A percentile compares a stretch with the other conserved stretches of the same genome.
phyloP scores from a whole-genome alignment of 345 rosid genomes.

The Lenwebbia sp. region DNA sequence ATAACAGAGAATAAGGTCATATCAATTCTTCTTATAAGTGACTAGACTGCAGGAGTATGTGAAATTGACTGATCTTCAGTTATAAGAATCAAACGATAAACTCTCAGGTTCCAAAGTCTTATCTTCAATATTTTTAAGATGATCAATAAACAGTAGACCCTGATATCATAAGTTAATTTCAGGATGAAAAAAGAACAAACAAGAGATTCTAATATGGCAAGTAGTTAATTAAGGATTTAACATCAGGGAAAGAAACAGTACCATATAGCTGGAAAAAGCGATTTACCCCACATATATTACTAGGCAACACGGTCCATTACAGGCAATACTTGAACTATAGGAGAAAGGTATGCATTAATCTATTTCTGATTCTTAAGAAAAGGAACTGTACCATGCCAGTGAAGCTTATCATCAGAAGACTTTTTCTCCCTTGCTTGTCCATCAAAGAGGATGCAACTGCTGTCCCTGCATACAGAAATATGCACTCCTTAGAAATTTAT shows the following conservation, averaged over 20 bases:
- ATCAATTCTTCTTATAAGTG: background rate
- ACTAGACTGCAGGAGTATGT: background rate
- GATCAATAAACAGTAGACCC: background rate
- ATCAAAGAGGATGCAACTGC: conserved; percentile 91
- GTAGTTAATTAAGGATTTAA: background rate
- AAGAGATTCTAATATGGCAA: background rate
- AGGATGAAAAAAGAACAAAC: background rate
- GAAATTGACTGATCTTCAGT: background rate
- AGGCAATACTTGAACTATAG: background rate
- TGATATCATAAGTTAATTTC: background rate
- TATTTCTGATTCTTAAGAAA: background rate
- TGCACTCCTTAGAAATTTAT: background rate
- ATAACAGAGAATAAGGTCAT: background rate
- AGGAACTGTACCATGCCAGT: conserved; percentile 64
- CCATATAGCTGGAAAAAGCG: background rate
- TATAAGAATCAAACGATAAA: background rate
- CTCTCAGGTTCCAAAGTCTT: background rate
- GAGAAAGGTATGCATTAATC: background rate
- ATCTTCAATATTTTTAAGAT: background rate
- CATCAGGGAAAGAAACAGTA: background rate
- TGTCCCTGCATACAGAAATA: conserved; percentile 49
- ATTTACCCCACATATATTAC: background rate
- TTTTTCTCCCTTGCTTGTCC: conserved; percentile 96
- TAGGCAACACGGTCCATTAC: background rate
- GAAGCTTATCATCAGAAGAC: conserved; percentile 84